These are phyloP conservation scores for Alternaria sp. DNA, from an alignment of 2,329 filamentous ascomycete species.

Conservation along the genomic window DNA sequence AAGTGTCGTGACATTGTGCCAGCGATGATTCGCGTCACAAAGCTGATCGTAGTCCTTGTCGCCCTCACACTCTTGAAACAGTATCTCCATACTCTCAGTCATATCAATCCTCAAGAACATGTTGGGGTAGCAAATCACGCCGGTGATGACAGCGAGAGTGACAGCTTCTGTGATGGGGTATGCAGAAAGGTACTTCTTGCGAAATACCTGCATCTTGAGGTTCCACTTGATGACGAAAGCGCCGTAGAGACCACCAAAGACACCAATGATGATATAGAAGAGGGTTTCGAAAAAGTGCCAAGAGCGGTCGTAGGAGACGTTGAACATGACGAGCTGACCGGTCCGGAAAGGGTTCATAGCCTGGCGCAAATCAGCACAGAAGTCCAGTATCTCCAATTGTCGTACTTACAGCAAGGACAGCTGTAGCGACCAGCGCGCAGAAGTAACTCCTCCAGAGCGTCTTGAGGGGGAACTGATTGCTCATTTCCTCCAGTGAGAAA, in stretches of 20 bases:
- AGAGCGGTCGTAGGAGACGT: constrained; percentile 90
- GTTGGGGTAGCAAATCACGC: constrained; percentile 95
- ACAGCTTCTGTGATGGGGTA: constrained; percentile 89
- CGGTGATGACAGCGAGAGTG: constrained; percentile 80
- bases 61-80: constrained; percentile 92
- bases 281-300: constrained; percentile 98
- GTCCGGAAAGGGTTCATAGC: constrained; percentile 98
- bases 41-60: constrained; percentile 87
- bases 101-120: constrained; percentile 96
- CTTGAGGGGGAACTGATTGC: constrained; percentile 93
- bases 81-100: constrained; percentile 98
- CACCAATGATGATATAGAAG: constrained; percentile 89
- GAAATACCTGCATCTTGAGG: constrained; percentile 84
- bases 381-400: background rate
- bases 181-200: constrained; percentile 86
- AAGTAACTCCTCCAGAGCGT: constrained; percentile 99
- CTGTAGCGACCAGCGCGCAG: constrained; percentile 92
- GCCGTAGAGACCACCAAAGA: constrained; percentile 94
- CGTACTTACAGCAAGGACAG: constrained; percentile 72
- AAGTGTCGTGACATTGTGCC: constrained; percentile 79
- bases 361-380: constrained; percentile 33
- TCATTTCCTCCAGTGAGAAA: constrained; percentile 98
- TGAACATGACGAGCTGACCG: constrained; percentile 98
- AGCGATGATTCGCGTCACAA: constrained; percentile 80
- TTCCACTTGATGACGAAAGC: constrained; percentile 99